Conservation (phyloP, 495 filamentous ascomycete species). For the Neurospora hispaniola region DNA sequence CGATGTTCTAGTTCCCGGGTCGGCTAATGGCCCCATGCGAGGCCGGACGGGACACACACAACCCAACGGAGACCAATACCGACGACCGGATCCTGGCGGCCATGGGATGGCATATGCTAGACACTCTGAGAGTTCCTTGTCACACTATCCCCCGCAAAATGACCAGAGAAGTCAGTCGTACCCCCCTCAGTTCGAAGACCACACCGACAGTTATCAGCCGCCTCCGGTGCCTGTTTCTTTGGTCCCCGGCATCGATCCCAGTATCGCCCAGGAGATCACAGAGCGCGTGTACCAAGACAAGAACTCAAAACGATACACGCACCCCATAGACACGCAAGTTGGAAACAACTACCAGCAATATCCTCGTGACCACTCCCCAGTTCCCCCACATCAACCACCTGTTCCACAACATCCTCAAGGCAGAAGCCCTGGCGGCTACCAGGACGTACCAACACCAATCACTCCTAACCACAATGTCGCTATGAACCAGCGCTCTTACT, state of each 20-base stretch:
- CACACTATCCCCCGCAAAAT: conserved; percentile 8
- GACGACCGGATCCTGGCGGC: conserved; percentile 34
- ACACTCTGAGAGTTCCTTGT: conserved; percentile 18
- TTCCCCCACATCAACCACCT: not conserved
- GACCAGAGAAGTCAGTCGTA: conserved; percentile 15
- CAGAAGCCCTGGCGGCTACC: conserved; percentile 27
- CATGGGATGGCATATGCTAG: conserved; percentile 10
- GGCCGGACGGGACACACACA: conserved; percentile 13
- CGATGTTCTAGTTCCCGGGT: not conserved
- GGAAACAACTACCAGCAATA: not conserved
- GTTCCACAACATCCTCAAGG: conserved; percentile 7
- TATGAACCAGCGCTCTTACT: conserved; percentile 41
- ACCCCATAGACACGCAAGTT: conserved; percentile 23
- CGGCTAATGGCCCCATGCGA: not conserved
- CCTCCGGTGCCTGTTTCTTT: conserved; percentile 54
- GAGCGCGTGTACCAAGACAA: conserved; percentile 40
- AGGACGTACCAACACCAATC: conserved; percentile 23
- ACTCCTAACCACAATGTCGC: conserved; percentile 21
- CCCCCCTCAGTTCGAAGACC: conserved; percentile 24
- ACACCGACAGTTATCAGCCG: conserved; percentile 23
- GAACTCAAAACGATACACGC: conserved; percentile 31
- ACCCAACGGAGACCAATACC: conserved; percentile 56
- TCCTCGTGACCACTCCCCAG: not conserved
- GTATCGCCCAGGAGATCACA: conserved; percentile 44
- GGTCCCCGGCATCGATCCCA: conserved; percentile 58